Conservation (phyloP, 2,329 filamentous ascomycete species). For the Aspergillus awamori region DNA sequence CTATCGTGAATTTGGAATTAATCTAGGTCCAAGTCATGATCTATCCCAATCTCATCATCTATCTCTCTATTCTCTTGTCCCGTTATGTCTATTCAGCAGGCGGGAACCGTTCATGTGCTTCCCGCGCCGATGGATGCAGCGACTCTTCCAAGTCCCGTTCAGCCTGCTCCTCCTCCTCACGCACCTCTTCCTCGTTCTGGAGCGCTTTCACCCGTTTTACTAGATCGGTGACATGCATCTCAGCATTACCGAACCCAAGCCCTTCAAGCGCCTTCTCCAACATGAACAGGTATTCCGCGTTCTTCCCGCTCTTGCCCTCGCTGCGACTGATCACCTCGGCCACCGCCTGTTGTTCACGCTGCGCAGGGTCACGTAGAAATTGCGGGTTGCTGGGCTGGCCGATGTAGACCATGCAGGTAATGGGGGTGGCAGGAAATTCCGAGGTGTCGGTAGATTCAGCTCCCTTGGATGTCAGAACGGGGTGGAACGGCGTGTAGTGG, state of each 20-base stretch:
- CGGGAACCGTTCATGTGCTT: constrained; percentile 14
- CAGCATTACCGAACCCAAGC: constrained; percentile 74
- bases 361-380: constrained; percentile 62
- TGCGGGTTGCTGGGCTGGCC: constrained; percentile 91
- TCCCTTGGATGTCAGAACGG: constrained; percentile 43
- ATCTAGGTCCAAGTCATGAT: constrained; percentile 2
- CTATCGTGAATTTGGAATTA: background rate
- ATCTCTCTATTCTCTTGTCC: background rate
- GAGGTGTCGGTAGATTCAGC: constrained; percentile 4
- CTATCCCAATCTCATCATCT: background rate
- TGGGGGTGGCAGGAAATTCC: constrained; percentile 30
- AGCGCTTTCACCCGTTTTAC: constrained; percentile 71
- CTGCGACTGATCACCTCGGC: constrained; percentile 80
- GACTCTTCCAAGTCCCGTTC: constrained; percentile 32
- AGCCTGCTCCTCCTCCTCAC: constrained; percentile 37
- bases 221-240: constrained; percentile 83
- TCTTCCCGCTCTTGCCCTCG: constrained; percentile 81
- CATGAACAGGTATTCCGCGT: constrained; percentile 83
- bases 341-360: constrained; percentile 74
- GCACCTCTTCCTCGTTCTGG: constrained; percentile 44
- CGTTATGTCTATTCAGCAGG: background rate
- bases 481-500: constrained; percentile 83
- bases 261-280: constrained; percentile 74
- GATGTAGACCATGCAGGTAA: constrained; percentile 80
- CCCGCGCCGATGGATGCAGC: constrained; percentile 21